A percentile compares a stretch with the other conserved stretches of the same genome.
These are phyloP conservation scores for Pinus albicaulis DNA, from an alignment of 75 land plant species.

Conservation along the genomic window DNA sequence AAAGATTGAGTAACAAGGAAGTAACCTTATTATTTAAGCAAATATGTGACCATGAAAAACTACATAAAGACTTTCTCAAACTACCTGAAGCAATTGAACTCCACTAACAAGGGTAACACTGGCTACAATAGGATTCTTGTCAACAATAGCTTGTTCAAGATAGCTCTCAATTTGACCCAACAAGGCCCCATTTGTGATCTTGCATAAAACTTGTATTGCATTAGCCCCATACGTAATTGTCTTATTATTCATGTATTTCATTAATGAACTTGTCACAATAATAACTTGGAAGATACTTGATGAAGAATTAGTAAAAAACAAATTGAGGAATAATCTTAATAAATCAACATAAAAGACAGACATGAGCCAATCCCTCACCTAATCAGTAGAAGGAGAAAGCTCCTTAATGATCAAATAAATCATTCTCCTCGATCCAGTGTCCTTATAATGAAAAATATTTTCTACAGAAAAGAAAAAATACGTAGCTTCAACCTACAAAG, in stretches of 20 bases:
- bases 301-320: background rate
- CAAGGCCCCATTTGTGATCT: slow-evolving; percentile 90
- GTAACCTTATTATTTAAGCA: background rate
- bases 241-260: slow-evolving; percentile 99
- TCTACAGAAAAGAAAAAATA: slow-evolving; percentile 97
- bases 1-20: background rate
- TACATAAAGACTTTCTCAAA: no score
- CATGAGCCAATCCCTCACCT: slow-evolving; percentile 37
- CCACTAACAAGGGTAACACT: slow-evolving; percentile 99
- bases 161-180: slow-evolving; percentile 95
- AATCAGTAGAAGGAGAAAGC: slow-evolving; percentile 89
- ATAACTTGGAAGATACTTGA: slow-evolving; percentile 60
- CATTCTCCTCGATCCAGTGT: slow-evolving; percentile 87
- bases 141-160: slow-evolving; percentile 96
- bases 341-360: background rate
- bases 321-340: background rate
- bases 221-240: slow-evolving; percentile 95
- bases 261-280: slow-evolving; percentile 96
- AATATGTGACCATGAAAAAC: background rate
- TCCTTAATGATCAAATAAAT: slow-evolving; percentile 97
- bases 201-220: slow-evolving; percentile 91
- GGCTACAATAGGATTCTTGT: slow-evolving; percentile 94
- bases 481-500: slow-evolving; percentile 78
- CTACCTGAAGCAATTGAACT: slow-evolving; percentile 87
- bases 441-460: slow-evolving; percentile 96